These are phyloP conservation scores for Corymbia maculata DNA, from an alignment of 345 rosid species.

Conservation along the genomic window DNA sequence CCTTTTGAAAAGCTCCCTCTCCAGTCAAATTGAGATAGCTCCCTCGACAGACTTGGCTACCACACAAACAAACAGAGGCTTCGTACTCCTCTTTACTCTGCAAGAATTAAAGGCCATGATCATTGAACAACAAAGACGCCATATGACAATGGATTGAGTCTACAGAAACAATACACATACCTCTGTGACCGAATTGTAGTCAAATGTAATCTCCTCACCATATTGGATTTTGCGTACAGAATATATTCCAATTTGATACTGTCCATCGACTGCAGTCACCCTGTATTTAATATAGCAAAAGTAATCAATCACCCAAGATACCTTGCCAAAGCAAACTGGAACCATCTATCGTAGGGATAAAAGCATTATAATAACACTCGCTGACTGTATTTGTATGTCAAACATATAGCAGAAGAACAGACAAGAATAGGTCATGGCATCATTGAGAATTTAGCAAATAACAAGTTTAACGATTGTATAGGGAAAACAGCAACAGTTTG, in stretches of 20 bases:
- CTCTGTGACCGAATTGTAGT: constrained; percentile 98
- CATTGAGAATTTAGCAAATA: not conserved
- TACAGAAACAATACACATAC: constrained; percentile 21
- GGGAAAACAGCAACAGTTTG: not conserved
- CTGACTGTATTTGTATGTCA: not conserved
- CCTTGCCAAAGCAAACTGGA: not conserved
- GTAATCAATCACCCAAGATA: not conserved
- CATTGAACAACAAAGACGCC: not conserved
- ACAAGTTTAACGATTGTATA: not conserved
- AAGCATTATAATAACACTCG: not conserved
- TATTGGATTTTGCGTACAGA: constrained; percentile 64
- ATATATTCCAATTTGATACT: constrained; percentile 96
- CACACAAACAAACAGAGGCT: constrained; percentile 99
- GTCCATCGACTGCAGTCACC: constrained; percentile 98
- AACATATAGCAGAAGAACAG: not conserved
- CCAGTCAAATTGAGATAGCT: constrained; percentile 99
- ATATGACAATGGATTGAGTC: not conserved
- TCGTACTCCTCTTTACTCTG: constrained; percentile 99
- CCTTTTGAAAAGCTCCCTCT: constrained; percentile 98
- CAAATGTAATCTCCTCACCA: constrained; percentile 98
- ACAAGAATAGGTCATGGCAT: not conserved
- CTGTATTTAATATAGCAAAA: constrained; percentile 17
- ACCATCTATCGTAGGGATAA: not conserved
- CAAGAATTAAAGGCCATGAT: constrained; percentile 5
- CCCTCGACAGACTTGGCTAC: constrained; percentile 99